Evolutionary conservation across 2,329 filamentous ascomycete genomes (phyloP).

Genomic region (Pseudocercospora fijiensis): DNA sequence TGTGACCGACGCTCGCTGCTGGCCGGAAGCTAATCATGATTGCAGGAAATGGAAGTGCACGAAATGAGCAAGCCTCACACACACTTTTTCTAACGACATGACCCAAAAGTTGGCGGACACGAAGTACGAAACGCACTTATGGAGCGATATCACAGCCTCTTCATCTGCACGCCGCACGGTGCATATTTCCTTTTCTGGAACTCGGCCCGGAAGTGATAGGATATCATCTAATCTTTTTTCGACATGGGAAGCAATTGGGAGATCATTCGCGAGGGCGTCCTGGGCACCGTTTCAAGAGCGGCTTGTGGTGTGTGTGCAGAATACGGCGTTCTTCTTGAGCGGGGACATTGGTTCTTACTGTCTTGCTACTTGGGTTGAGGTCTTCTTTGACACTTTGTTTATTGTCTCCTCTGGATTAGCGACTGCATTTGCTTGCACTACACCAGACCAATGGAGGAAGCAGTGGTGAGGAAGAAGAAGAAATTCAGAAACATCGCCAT

Average conservation of each 20-base stretch:
- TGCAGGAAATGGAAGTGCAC: conserved; percentile 98
- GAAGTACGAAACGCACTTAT: conserved; percentile 22
- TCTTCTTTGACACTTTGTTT: conserved; percentile 22
- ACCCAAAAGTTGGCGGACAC: conserved; percentile 21
- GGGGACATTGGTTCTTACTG: conserved; percentile 11
- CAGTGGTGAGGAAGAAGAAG: neutral
- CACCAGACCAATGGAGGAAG: neutral
- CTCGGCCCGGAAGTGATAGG: conserved; percentile 17
- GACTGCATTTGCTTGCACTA: conserved; percentile 26
- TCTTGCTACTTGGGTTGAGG: conserved; percentile 4
- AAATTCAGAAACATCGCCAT: neutral
- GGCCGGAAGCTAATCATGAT: conserved; percentile 44
- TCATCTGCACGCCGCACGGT: conserved; percentile 14
- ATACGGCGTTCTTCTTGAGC: conserved; percentile 12
- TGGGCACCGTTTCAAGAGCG: neutral
- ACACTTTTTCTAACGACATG: conserved; percentile 86
- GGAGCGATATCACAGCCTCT: conserved; percentile 21
- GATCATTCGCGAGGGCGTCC: conserved; percentile 12
- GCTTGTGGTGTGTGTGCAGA: conserved; percentile 7
- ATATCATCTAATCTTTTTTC: conserved; percentile 26
- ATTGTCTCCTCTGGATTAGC: conserved; percentile 27
- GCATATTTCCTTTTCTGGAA: conserved; percentile 13
- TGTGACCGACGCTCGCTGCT: neutral
- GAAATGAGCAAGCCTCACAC: conserved; percentile 99
- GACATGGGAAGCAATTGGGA: conserved; percentile 19